Evolutionary conservation across 306 rosid species (phyloP), one percentile per base, ranked within the genome.

Genomic region (Hippophae gyantsensis): DNA sequence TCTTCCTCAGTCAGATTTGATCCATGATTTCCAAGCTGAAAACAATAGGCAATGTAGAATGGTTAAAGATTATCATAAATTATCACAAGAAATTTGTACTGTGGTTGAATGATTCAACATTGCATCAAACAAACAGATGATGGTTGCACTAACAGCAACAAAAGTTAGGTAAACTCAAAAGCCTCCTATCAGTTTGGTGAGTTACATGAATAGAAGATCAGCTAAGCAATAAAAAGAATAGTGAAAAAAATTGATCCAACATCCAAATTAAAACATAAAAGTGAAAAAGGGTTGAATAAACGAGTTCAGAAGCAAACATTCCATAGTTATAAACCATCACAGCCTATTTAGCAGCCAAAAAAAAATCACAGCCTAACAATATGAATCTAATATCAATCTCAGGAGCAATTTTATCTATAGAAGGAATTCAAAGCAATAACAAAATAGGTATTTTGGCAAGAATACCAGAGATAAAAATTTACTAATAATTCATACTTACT

Each of bases 1-100:
- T 93, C 99, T 74, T 93, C 97, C 70, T 93, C 95, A 7, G 99
- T 87, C 65, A 93, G 82, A 78, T 86, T 93, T 59, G 99, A 88
- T 42, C 97, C 97, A 56, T 78, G 90, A 80, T 79, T 93, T 79
- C 96, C 96, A 49, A 93, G 89, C 99, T 93, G 81, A 61, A 69
- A 62, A 70, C 69, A 63, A 50, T 58, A 63, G 57, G 49, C 54
- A 38, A 45, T 64, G 67, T 57, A 74, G 65, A 62, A 69, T 62
- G 66, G 38, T 69, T 58, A 60, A 56, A 62, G 56, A 66, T 40
- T 61, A 65, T 40, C 59, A 56, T 18, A 64, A 45, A 41, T 41
- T 51, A 54, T 48, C 26, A 67, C 13, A 43, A 6, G 38, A 44
- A 8, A 48, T 25, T 42, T 25, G 6, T 52, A 26, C 6, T 13